Evolutionary conservation across 306 rosid species (phyloP), one percentile per base, ranked within the genome.

Genomic region (Albizia julibrissin): DNA sequence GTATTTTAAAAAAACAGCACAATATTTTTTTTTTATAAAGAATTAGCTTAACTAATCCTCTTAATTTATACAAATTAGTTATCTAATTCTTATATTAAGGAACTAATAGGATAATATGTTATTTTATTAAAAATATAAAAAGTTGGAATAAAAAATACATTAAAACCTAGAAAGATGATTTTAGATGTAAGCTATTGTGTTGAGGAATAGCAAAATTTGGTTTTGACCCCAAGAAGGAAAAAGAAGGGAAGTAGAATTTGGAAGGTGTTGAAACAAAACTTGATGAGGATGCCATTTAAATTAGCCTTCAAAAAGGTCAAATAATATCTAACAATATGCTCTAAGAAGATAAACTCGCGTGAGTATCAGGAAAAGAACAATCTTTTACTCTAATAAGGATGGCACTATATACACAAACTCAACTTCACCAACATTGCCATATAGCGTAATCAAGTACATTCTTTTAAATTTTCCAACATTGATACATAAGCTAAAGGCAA

Each of bases 351-450:
- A 3, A 26, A 10, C 18, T 33, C 42, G 47, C 73, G 12, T 46
- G 10, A 18, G 62, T 3, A 44, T 11, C 6, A 59, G 56, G 44
- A 42, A 42, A 44, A 31, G 50, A 54, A 67, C 66, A 74, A 78
- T 72, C 71, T 50, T 66, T 58, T 65, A 4, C 54, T 39, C 88
- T 46, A 66, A 31, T 64, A 67, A 69, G 76, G 74, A 77, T 44
- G 79, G 68, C 29, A 66, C 80, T 88, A 74, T 88, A 74, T 81
- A 80, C 88, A 85, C 67, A 77, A 81, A 70, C 89, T 83, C 80
- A 66, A 47, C 67, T 72, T 47, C 34, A 67, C 40, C 27, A 81
- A 80, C 77, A 84, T 61, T 81, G 86, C 78, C 81, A 65, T 61
- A 85, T 50, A 89, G 34, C 81, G 59, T 83, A 79, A 89, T 62